A percentile compares a stretch with the other conserved stretches of the same genome.
phyloP scores from a whole-genome alignment of 2,329 filamentous ascomycete genomes.

The Beauveria medogensis region DNA sequence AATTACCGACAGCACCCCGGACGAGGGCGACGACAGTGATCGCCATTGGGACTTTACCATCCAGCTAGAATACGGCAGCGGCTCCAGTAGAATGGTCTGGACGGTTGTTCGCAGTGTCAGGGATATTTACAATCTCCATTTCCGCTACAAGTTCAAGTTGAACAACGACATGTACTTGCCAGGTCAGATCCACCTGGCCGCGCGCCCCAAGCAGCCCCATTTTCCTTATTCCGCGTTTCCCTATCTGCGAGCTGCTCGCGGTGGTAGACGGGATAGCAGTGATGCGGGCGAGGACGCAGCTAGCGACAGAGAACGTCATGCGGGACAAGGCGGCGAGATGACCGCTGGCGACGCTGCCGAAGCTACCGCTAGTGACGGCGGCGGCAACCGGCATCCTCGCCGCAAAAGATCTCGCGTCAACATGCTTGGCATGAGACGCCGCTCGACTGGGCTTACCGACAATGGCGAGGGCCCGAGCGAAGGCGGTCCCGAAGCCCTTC shows the following conservation, averaged over 20 bases:
- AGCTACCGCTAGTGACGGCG: constrained; percentile 29
- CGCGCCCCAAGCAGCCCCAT: constrained; percentile 71
- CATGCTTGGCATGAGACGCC: constrained; percentile 45
- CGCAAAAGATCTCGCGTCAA: constrained; percentile 46
- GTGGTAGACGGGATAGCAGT: constrained; percentile 70
- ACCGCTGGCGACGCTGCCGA: constrained; percentile 59
- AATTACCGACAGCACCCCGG: constrained; percentile 69
- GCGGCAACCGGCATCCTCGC: constrained; percentile 22
- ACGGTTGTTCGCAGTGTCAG: constrained; percentile 76
- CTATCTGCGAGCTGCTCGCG: constrained; percentile 74
- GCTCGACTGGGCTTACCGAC: constrained; percentile 43
- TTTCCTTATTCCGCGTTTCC: constrained; percentile 88
- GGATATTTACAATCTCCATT: constrained; percentile 87
- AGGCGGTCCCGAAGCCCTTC: constrained; percentile 45
- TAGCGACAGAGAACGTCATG: constrained; percentile 24
- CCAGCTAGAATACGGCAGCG: constrained; percentile 92
- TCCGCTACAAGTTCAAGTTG: constrained; percentile 84
- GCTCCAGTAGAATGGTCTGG: constrained; percentile 95
- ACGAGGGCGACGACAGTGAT: constrained; percentile 54
- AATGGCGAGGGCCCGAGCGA: constrained; percentile 25
- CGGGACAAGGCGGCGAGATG: constrained; percentile 34
- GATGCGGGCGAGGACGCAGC: constrained; percentile 57
- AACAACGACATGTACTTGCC: constrained; percentile 77
- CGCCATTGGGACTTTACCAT: constrained; percentile 84
- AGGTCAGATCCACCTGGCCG: constrained; percentile 55